phyloP scores from a whole-genome alignment of 139 green algal genomes.

The Tetradesmus lagerheimii region DNA sequence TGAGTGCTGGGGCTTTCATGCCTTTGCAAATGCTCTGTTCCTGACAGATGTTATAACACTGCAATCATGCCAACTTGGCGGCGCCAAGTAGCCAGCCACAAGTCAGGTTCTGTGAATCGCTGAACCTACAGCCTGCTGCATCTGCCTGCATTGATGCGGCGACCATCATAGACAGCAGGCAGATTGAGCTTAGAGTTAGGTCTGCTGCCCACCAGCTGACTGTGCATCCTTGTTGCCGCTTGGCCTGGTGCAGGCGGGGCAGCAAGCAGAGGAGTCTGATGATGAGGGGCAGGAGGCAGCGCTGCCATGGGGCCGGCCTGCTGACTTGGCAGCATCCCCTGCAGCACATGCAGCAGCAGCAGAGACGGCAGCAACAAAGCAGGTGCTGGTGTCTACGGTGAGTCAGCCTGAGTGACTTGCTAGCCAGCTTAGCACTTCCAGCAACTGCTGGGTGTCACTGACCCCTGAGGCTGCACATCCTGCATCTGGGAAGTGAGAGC shows the following conservation, averaged over 20 bases:
- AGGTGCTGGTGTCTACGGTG: conserved; percentile 43
- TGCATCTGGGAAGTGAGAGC: no score
- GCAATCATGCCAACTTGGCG: not conserved
- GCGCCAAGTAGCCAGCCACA: not conserved
- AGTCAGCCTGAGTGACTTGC: not conserved
- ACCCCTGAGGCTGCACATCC: not conserved
- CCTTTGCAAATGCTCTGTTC: not conserved
- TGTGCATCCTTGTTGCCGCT: not conserved
- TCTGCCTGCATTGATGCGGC: not conserved
- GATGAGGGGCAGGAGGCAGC: not conserved
- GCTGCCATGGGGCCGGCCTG: not conserved
- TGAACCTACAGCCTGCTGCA: not conserved
- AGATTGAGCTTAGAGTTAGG: not conserved
- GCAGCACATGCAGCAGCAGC: conserved; percentile 14
- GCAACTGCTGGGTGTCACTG: not conserved
- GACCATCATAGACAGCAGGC: not conserved
- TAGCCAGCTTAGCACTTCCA: no score
- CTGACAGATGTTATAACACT: not conserved
- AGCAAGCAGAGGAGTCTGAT: conserved; percentile 6
- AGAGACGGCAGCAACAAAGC: conserved; percentile 18
- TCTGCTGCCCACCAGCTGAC: no score
- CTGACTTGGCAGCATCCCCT: not conserved
- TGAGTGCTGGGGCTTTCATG: not conserved
- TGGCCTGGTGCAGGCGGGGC: not conserved
- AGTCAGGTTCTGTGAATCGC: not conserved